These are phyloP conservation scores for Hirschioporus abietinus DNA, from an alignment of 768 basidiomycete genomes.

Conservation along the genomic window DNA sequence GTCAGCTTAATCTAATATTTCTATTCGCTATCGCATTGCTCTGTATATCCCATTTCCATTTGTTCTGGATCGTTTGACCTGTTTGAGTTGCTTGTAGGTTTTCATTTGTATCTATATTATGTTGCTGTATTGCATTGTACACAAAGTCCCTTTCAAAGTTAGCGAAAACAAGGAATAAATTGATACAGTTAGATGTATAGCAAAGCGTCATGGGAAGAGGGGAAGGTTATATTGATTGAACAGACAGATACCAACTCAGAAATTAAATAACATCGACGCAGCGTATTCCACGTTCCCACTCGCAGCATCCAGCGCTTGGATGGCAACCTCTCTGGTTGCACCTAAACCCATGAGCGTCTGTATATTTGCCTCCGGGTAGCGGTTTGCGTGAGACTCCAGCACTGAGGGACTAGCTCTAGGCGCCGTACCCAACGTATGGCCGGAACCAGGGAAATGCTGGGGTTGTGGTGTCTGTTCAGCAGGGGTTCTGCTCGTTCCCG, in stretches of 20 bases:
- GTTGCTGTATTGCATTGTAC: background rate
- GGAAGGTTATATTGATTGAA: background rate
- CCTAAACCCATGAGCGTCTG: conserved; percentile 71
- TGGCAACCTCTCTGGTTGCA: conserved; percentile 69
- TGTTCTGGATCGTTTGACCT: background rate
- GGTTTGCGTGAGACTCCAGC: conserved; percentile 9
- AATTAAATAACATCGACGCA: conserved; percentile 75
- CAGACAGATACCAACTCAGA: background rate
- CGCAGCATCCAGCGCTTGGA: conserved; percentile 68
- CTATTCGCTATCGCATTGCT: conserved; percentile 10
- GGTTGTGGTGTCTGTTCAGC: conserved; percentile 17
- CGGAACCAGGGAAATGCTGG: conserved; percentile 61
- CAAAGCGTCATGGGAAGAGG: background rate
- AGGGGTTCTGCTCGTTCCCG: conserved; percentile 18
- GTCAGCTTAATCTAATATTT: conserved; percentile 65
- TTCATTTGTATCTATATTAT: background rate
- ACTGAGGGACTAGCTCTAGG: conserved; percentile 25
- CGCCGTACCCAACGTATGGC: conserved; percentile 50
- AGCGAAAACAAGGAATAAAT: background rate
- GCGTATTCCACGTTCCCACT: conserved; percentile 87
- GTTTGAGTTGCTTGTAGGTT: background rate
- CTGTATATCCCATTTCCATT: conserved; percentile 13
- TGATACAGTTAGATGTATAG: background rate
- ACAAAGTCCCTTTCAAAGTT: background rate
- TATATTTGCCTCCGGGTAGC: conserved; percentile 58